phyloP scores from a whole-genome alignment of 257 asterid species.

The Solanum sparsipilum region DNA sequence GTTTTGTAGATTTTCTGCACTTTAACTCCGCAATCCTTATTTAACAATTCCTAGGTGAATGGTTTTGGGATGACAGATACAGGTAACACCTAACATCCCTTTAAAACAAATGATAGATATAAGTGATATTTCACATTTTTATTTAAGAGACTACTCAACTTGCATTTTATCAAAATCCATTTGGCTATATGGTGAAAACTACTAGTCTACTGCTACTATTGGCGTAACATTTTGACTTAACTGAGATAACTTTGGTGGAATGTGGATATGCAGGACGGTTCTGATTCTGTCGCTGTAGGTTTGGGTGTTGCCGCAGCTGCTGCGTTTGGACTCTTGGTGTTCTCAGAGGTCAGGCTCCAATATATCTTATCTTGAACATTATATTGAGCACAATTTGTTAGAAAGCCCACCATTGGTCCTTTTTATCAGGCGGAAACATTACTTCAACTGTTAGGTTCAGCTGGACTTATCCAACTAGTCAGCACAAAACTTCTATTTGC shows the following conservation, averaged over 20 bases:
- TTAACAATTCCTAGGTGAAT: neutral
- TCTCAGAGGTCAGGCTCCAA: constrained; percentile 54
- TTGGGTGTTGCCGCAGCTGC: constrained; percentile 73
- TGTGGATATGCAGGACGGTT: constrained; percentile 38
- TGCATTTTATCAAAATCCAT: neutral
- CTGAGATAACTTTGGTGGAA: neutral
- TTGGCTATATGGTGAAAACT: neutral
- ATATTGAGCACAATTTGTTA: neutral
- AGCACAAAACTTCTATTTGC: constrained; percentile 82
- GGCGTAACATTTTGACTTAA: neutral
- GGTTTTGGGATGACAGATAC: neutral
- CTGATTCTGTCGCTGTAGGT: constrained; percentile 36
- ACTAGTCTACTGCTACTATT: neutral
- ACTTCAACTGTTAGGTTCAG: constrained; percentile 85
- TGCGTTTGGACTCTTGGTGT: constrained; percentile 61
- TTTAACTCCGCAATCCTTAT: neutral
- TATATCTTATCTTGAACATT: neutral
- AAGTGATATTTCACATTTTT: neutral
- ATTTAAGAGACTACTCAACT: neutral
- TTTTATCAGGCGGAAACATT: constrained; percentile 66
- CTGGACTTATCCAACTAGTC: constrained; percentile 63
- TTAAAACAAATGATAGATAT: neutral
- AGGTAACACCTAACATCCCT: neutral
- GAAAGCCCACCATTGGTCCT: constrained; percentile 1
- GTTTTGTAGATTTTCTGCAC: neutral